Conservation (phyloP, 129 eudicot species). For the Tanacetum coccineum region DNA sequence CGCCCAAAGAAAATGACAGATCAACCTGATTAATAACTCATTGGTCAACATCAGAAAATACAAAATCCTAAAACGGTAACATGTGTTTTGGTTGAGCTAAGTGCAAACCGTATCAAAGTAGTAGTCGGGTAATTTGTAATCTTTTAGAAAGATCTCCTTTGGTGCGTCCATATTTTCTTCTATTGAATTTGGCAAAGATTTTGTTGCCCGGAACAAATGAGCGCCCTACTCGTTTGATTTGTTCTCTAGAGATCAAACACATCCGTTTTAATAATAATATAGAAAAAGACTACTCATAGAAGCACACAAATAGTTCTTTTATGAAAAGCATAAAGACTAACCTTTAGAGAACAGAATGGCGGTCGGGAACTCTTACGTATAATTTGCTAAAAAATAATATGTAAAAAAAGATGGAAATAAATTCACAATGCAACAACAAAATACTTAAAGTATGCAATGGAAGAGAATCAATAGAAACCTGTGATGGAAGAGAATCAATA, state of each 20-base stretch:
- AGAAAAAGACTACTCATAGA: neutral
- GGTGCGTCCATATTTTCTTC: slow-evolving; percentile 82
- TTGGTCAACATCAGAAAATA: neutral
- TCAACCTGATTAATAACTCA: slow-evolving; percentile 59
- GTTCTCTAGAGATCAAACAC: slow-evolving; percentile 33
- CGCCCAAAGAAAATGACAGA: slow-evolving; percentile 67
- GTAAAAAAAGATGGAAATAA: neutral
- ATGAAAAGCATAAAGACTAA: slow-evolving; percentile 34
- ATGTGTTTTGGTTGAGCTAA: neutral
- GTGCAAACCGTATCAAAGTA: slow-evolving; percentile 74
- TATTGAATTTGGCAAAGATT: slow-evolving; percentile 42
- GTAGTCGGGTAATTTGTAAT: slow-evolving; percentile 88
- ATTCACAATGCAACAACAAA: neutral
- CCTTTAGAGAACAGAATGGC: slow-evolving; percentile 40
- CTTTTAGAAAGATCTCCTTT: slow-evolving; percentile 85
- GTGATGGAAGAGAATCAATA: slow-evolving; percentile 14
- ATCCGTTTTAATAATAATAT: neutral
- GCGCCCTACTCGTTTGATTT: slow-evolving; percentile 38
- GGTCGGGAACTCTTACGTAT: slow-evolving; percentile 31
- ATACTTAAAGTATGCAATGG: neutral
- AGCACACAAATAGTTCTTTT: slow-evolving; percentile 2
- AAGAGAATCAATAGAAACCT: slow-evolving; percentile 40
- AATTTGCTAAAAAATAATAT: slow-evolving; percentile 29
- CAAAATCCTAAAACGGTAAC: neutral
- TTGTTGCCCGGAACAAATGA: slow-evolving; percentile 72